Percentiles rank a stretch among this genome's conserved stretches.
phyloP scores from a whole-genome alignment of 2,329 filamentous ascomycete species.

The Mycogone perniciosa region DNA sequence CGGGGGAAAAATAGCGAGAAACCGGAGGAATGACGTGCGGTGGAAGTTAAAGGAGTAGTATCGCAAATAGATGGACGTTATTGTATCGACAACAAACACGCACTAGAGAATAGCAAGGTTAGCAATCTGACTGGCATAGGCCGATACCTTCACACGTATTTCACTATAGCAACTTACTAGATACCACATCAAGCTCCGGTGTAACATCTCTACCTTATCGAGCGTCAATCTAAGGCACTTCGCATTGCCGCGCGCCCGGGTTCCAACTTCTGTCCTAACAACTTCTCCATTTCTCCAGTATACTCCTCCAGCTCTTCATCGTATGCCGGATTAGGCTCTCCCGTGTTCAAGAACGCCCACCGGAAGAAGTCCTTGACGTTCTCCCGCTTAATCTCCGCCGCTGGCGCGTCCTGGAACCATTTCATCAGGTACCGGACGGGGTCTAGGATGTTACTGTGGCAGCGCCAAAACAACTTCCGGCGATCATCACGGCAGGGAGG shows the following conservation, averaged over 20 bases:
- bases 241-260: slow-evolving; percentile 46
- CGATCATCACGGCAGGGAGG: slow-evolving; percentile 38
- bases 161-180: slow-evolving; percentile 31
- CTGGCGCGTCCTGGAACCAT: slow-evolving; percentile 52
- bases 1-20: slow-evolving; percentile 46
- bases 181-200: slow-evolving; percentile 53
- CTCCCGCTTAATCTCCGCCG: slow-evolving; percentile 48
- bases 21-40: slow-evolving; percentile 34
- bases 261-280: slow-evolving; percentile 43
- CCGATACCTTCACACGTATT: background rate
- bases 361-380: slow-evolving; percentile 55
- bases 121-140: slow-evolving; percentile 7
- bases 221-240: slow-evolving; percentile 50
- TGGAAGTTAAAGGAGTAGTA: slow-evolving; percentile 43
- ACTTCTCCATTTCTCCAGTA: slow-evolving; percentile 42
- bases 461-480: slow-evolving; percentile 42
- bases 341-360: slow-evolving; percentile 53
- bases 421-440: slow-evolving; percentile 45
- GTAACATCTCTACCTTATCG: slow-evolving; percentile 49
- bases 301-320: slow-evolving; percentile 52
- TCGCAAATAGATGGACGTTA: slow-evolving; percentile 27
- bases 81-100: slow-evolving; percentile 41
- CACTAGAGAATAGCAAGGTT: slow-evolving; percentile 23
- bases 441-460: slow-evolving; percentile 46
- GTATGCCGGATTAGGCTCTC: slow-evolving; percentile 35